Conservation (phyloP, 768 basidiomycete species). For the Pulveroboletus sp. region DNA sequence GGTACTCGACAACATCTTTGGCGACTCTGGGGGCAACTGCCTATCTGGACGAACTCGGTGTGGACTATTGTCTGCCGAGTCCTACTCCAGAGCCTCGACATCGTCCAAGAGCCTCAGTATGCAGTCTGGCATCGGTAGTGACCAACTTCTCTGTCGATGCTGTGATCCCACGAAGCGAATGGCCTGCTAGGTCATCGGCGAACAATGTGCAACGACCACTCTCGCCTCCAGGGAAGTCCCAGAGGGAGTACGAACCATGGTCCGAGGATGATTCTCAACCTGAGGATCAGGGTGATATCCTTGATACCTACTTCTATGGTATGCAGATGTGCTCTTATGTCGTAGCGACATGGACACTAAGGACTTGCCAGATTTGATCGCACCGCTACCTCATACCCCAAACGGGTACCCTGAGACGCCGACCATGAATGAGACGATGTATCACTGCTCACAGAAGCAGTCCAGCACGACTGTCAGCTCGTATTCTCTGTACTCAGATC, state of each 20-base stretch:
- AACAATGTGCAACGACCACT: constrained; percentile 10
- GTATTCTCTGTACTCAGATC: constrained; percentile 8
- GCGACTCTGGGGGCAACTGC: constrained; percentile 14
- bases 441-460: constrained; percentile 6
- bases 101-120: constrained; percentile 38
- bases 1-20: constrained; percentile 25
- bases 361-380: constrained; percentile 20
- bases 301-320: constrained; percentile 43
- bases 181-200: constrained; percentile 11
- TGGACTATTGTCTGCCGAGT: constrained; percentile 25
- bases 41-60: constrained; percentile 30
- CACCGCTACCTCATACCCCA: constrained; percentile 9
- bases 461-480: constrained; percentile 6
- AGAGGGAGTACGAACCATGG: constrained; percentile 17
- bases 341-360: neutral
- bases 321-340: neutral
- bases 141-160: constrained; percentile 57
- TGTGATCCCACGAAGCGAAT: constrained; percentile 40
- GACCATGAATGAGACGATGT: constrained; percentile 6
- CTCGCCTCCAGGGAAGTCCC: constrained; percentile 16
- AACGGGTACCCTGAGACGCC: constrained; percentile 21
- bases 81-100: constrained; percentile 16
- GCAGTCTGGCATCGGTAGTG: constrained; percentile 53
- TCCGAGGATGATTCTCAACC: constrained; percentile 23
- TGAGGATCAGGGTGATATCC: constrained; percentile 33